Evolutionary conservation across 352 stramenopile species (phyloP), one percentile per base, ranked within the genome.

Genomic region (Phytophthora melonis): DNA sequence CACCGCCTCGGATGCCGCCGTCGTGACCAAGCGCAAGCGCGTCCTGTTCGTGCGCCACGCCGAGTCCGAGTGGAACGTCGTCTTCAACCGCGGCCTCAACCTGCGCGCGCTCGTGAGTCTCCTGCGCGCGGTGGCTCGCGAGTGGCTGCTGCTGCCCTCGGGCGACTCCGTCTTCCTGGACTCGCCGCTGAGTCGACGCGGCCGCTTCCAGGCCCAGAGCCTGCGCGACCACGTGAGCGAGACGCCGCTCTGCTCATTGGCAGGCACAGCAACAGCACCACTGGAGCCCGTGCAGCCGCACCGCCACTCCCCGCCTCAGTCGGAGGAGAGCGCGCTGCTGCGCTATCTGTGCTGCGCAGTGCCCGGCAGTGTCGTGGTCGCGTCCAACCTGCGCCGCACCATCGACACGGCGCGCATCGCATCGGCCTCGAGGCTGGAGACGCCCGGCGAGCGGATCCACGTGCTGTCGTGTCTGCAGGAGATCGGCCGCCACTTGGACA

Each of bases 1-100:
- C 27, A 0, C 27, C 27, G 27, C 27, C 27, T 32, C 27, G 16
- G 25, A 21, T 11, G 5, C 8, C 21, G 27, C 45, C 23, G 32
- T 47, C 49, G 56, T 79, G 6, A 74, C 47, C 21, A 78, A 80
- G 55, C 54, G 32, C 34, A 94, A 93, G 76, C 88, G 83, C 50
- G 77, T 97, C 32, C 54, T 97, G 8, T 97, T 97, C 68, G 79
- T 97, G 23, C 86, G 91, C n/a, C 91, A 97, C 53, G 89, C 85
- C 34, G 91, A 97, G 77, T 96, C 88, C 50, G 86, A 94, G 69
- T 97, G 91, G 91, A 97, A 97, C 70, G 82, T 91, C 57, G 76
- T 96, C 41, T 97, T 97, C 63, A 97, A 97, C 65, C 91, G 91
- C 49, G 87, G 89, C 39, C 27, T 89, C 3, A 82, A 80, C 66